phyloP scores from a whole-genome alignment of 2,329 filamentous ascomycete genomes.

The Aspergillus quadricinctus region DNA sequence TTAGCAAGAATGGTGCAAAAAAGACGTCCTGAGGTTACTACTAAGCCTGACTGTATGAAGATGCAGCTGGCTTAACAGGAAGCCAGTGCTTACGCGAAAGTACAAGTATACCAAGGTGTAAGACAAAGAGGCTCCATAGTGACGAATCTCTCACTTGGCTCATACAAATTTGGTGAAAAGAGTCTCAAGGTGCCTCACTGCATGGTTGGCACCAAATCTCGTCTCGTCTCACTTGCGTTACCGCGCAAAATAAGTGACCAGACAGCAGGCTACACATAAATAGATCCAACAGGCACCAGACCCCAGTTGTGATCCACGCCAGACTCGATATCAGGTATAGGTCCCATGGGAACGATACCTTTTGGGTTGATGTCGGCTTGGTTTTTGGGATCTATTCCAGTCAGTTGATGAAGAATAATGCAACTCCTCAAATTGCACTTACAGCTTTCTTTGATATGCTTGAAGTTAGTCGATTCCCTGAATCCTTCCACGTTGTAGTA shows the following conservation, averaged over 20 bases:
- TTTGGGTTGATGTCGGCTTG: slow-evolving; percentile 57
- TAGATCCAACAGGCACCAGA: slow-evolving; percentile 43
- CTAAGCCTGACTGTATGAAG: no score
- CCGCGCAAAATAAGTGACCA: background rate
- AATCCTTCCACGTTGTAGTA: slow-evolving; percentile 56
- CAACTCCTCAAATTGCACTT: slow-evolving; percentile 7
- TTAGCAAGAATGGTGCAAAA: no score
- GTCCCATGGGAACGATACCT: slow-evolving; percentile 60
- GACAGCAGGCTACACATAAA: background rate
- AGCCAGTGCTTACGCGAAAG: no score
- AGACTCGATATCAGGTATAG: slow-evolving; percentile 55
- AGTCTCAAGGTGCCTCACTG: background rate
- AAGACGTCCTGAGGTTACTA: no score
- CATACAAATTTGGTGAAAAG: no score
- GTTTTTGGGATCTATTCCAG: slow-evolving; percentile 50
- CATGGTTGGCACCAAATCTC: no score
- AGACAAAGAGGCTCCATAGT: no score
- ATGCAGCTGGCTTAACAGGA: no score
- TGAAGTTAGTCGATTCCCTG: slow-evolving; percentile 58
- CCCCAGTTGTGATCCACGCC: slow-evolving; percentile 48
- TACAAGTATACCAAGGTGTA: no score
- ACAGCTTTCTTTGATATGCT: slow-evolving; percentile 64
- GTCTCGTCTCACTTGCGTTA: background rate
- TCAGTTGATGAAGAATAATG: background rate
- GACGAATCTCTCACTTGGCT: no score